These are phyloP conservation scores for Coprinopsis sp. DNA, from an alignment of 768 basidiomycete species.

Conservation along the genomic window DNA sequence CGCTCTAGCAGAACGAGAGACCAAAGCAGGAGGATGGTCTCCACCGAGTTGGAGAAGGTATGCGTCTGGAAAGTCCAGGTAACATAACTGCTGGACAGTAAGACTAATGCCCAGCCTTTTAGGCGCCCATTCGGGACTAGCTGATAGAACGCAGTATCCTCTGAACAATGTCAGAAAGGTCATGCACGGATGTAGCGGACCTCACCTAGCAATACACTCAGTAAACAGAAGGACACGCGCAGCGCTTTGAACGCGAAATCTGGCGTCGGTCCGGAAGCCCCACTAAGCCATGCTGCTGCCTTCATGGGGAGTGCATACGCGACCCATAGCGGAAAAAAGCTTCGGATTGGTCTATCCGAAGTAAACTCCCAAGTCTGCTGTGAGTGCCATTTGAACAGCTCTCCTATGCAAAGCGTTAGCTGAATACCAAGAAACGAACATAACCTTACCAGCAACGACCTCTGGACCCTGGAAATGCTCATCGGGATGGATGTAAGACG, in stretches of 20 bases:
- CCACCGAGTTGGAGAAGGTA: slow-evolving; percentile 3
- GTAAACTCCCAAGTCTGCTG: slow-evolving; percentile 4
- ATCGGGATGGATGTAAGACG: slow-evolving; percentile 4
- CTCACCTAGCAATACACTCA: not conserved
- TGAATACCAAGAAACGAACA: not conserved
- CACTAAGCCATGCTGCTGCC: not conserved
- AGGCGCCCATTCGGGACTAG: not conserved
- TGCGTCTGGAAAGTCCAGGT: slow-evolving; percentile 6
- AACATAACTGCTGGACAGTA: slow-evolving; percentile 2
- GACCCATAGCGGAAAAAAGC: slow-evolving; percentile 1
- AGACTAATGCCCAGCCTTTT: not conserved
- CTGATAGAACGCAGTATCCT: slow-evolving; percentile 3
- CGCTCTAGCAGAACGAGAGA: not conserved
- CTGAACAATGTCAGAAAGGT: not conserved
- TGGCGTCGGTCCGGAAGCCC: not conserved
- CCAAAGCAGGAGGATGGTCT: not conserved
- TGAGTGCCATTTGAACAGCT: not conserved
- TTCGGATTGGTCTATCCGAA: not conserved
- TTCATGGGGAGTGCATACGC: slow-evolving; percentile 1
- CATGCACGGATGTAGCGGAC: not conserved
- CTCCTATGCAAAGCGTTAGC: not conserved
- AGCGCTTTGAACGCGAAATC: not conserved
- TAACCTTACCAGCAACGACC: not conserved
- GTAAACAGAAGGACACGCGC: not conserved
- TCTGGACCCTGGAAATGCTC: slow-evolving; percentile 4